Evolutionary conservation across 2,329 filamentous ascomycete genomes (phyloP).

Genomic region (Neocatenulostroma microsporum): DNA sequence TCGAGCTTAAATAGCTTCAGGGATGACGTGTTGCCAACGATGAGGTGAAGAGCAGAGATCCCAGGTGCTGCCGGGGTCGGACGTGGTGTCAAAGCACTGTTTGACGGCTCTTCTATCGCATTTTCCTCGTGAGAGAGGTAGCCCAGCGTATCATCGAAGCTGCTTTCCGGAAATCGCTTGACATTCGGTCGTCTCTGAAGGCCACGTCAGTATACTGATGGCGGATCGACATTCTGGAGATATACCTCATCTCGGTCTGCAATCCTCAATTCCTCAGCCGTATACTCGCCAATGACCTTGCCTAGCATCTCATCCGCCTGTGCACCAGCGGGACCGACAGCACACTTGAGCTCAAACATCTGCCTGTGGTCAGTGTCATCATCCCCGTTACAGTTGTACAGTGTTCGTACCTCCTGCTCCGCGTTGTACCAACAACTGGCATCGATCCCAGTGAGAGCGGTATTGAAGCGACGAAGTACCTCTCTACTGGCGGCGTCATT

Average conservation of each 20-base stretch:
- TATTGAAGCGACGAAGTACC: constrained; percentile 17
- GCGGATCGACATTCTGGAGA: too few relatives aligned
- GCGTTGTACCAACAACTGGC: constrained; percentile 16
- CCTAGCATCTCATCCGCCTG: constrained; percentile 16
- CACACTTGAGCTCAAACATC: constrained; percentile 18
- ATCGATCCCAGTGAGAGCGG: constrained; percentile 12
- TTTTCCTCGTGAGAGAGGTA: too few relatives aligned
- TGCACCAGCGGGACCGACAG: constrained; percentile 7
- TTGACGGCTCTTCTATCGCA: too few relatives aligned
- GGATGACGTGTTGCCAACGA: constrained; percentile 5
- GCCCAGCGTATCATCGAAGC: constrained; percentile 13
- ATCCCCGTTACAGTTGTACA: background rate
- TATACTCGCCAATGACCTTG: constrained; percentile 11
- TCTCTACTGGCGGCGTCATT: constrained; percentile 11
- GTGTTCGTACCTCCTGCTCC: constrained; percentile 9
- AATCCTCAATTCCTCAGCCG: constrained; percentile 13
- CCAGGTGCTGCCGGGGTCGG: too few relatives aligned
- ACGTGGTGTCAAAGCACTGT: too few relatives aligned
- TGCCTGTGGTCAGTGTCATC: too few relatives aligned
- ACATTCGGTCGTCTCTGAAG: constrained; percentile 13
- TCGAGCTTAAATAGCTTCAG: constrained; percentile 7
- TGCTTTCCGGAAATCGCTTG: constrained; percentile 17
- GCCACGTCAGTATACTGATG: too few relatives aligned
- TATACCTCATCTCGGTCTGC: constrained; percentile 13
- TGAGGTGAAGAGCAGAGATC: constrained; percentile 7